These are phyloP conservation scores for Cymbopogon flexuosus DNA, from an alignment of 202 grass and related monocot genomes.

Conservation along the genomic window DNA sequence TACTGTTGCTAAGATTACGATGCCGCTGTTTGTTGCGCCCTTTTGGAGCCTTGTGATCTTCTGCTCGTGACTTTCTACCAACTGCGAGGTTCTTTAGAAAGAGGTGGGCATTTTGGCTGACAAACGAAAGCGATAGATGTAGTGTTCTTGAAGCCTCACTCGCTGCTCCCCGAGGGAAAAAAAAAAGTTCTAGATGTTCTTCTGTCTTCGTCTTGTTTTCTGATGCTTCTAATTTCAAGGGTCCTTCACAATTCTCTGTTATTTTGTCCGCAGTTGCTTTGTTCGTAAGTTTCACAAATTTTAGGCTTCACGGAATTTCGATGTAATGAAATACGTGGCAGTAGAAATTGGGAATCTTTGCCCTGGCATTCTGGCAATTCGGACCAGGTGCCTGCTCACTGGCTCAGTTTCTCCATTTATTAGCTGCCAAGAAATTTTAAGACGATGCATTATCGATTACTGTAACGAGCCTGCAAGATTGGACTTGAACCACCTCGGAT, in stretches of 20 bases:
- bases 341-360: neutral
- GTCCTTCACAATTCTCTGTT: neutral
- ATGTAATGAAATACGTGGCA: neutral
- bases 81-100: constrained; percentile 20
- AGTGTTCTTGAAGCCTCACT: constrained; percentile 19
- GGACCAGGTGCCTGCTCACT: neutral
- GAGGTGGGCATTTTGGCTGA: neutral
- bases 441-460: neutral
- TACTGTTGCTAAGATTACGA: constrained; percentile 33
- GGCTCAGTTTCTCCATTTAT: neutral
- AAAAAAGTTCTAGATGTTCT: neutral
- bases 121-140: neutral
- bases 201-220: neutral
- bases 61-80: constrained; percentile 35
- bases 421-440: neutral
- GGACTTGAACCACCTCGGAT: constrained; percentile 15
- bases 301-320: neutral
- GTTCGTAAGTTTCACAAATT: neutral
- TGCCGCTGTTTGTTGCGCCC: constrained; percentile 24
- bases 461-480: neutral
- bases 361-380: neutral
- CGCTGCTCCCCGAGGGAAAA: neutral
- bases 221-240: neutral
- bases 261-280: neutral
- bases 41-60: constrained; percentile 39